phyloP scores from a whole-genome alignment of 2,329 filamentous ascomycete species.

The Setomelanomma holmii region DNA sequence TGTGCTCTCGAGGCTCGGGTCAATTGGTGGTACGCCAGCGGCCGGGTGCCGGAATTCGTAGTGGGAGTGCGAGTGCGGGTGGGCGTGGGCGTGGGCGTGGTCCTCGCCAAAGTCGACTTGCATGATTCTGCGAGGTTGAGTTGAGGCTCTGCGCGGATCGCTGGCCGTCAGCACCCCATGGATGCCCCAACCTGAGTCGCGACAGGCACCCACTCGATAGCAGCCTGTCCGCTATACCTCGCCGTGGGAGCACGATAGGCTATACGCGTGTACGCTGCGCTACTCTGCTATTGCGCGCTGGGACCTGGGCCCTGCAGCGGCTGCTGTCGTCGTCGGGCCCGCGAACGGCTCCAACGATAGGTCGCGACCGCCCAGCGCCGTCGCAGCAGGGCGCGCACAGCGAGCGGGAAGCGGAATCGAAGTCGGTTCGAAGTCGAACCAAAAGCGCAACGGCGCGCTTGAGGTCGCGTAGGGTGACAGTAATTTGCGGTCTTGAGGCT shows the following conservation, averaged over 20 bases:
- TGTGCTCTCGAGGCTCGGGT: slow-evolving; percentile 45
- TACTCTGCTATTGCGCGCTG: too few relatives aligned
- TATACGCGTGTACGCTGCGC: background rate
- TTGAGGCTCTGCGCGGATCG: slow-evolving; percentile 28
- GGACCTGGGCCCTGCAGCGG: slow-evolving; percentile 2
- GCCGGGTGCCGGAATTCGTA: slow-evolving; percentile 47
- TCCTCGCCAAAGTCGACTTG: slow-evolving; percentile 48
- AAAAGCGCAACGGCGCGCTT: too few relatives aligned
- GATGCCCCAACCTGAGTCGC: slow-evolving; percentile 26
- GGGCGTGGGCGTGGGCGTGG: slow-evolving; percentile 38
- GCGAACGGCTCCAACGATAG: slow-evolving; percentile 27
- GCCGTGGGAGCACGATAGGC: slow-evolving; percentile 16
- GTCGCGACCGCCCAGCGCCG: slow-evolving; percentile 38
- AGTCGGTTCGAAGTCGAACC: slow-evolving; percentile 12
- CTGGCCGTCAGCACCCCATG: slow-evolving; percentile 42
- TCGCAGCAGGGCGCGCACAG: slow-evolving; percentile 13
- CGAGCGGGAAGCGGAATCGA: slow-evolving; percentile 3
- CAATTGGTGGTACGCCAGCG: slow-evolving; percentile 43
- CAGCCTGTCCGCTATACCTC: slow-evolving; percentile 21
- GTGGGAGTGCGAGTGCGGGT: slow-evolving; percentile 32
- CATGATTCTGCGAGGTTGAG: slow-evolving; percentile 40
- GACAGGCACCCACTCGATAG: slow-evolving; percentile 28
- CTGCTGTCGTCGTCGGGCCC: slow-evolving; percentile 25
- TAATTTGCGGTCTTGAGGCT: slow-evolving; percentile 37
- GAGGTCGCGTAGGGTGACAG: slow-evolving; percentile 19